Conservation (phyloP, 169 alveolate genomes). For the Gregarina niphandrodes region DNA sequence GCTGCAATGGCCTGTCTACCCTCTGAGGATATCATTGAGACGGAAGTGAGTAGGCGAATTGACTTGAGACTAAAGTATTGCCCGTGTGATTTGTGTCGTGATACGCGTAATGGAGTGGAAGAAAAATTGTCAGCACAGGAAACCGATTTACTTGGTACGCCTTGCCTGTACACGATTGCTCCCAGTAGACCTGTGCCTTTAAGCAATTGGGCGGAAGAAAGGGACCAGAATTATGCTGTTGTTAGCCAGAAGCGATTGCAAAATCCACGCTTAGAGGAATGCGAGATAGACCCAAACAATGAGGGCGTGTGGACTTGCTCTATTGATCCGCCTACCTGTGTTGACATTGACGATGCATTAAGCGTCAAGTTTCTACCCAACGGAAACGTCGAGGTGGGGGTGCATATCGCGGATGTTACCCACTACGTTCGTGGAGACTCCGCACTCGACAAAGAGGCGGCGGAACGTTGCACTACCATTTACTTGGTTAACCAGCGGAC, state of each 20-base stretch:
- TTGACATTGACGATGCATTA: conserved; percentile 92
- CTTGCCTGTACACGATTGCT: no score
- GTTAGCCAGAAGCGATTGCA: no score
- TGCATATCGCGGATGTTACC: conserved; percentile 98
- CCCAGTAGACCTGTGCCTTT: no score
- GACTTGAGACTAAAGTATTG: conserved; percentile 25
- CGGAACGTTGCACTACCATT: conserved; percentile 64
- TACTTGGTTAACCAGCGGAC: conserved; percentile 91
- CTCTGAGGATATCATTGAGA: conserved; percentile 55
- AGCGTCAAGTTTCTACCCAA: conserved; percentile 42
- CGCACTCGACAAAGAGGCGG: conserved; percentile 89
- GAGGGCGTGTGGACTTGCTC: conserved; percentile 72
- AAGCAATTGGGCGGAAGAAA: no score
- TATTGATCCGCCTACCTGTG: conserved; percentile 96
- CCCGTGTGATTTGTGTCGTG: not conserved
- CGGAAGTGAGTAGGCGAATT: conserved; percentile 34
- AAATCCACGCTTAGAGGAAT: no score
- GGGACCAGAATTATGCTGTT: no score
- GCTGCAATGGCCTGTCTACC: conserved; percentile 21
- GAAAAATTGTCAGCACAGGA: not conserved
- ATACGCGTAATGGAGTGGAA: not conserved
- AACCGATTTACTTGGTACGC: conserved; percentile 49
- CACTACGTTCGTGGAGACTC: conserved; percentile 81
- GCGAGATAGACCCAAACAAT: no score
- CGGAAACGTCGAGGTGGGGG: conserved; percentile 63